Evolutionary conservation across 1,284 basidiomycete species (phyloP), one percentile per base, ranked within the genome.

Genomic region (Malassezia sympodialis): DNA sequence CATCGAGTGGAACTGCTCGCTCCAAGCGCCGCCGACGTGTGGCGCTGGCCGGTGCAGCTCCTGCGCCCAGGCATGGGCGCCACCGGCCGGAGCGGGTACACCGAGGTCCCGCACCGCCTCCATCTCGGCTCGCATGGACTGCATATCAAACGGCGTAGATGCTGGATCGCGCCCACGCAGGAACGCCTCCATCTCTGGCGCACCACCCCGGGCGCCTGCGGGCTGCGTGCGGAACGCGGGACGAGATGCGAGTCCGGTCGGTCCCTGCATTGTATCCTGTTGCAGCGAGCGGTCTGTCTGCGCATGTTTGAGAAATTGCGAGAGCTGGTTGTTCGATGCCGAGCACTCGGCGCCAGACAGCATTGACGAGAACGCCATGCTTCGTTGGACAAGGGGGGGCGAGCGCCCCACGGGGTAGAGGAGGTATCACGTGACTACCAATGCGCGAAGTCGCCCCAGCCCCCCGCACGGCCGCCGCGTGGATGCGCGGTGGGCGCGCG

Each of bases 271-370:
- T 8, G 37, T 21, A 41, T 57, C 71, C 54, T 73, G 68, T 56
- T 91, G 88, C 31, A 94, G 76, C 69, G 87, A 89, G 53, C 86
- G 83, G 77, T 96, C 91, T 3, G 84, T 84, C 60, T 90, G 88
- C 4, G 90, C 84, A 66, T 94, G 87, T 76, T 96, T 96, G 57
- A 93, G 79, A 40, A 96, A 84, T 68, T 90, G 86, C 17, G 87
- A 84, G 28, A 98, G 80, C 4, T 90, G 89, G 73, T 96, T 96
- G 52, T 84, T 81, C 6, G 84, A 80, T 21, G 84, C 82, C 8
- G 86, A 86, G 76, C 91, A 94, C 77, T 93, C 91, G 51, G 89
- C 83, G 61, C 90, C 90, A 52, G 87, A 90, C 62, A 96, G 83
- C 60, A 96, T 82, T 55, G 78, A 72, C 51, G 76, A 69, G 60